Evolutionary conservation across 345 rosid genomes (phyloP).

Genomic region (Dovyalis caffra): DNA sequence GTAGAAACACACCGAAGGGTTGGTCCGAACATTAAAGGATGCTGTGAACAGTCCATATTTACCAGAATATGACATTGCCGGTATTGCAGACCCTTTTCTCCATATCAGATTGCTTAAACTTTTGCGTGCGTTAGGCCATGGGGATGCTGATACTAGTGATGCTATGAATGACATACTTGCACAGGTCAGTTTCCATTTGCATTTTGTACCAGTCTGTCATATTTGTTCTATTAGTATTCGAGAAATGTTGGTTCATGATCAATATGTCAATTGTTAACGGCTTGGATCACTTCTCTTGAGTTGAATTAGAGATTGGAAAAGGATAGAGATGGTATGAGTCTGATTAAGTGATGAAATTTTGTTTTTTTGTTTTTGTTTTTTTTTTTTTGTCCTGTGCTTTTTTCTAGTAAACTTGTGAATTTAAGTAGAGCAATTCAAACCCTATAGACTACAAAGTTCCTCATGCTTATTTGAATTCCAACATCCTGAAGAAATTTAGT

Average conservation of each 20-base stretch:
- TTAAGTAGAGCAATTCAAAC: background rate
- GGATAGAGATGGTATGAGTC: background rate
- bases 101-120: slow-evolving; percentile 94
- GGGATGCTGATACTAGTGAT: slow-evolving; percentile 95
- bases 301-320: background rate
- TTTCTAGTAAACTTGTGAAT: background rate
- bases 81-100: slow-evolving; percentile 96
- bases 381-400: background rate
- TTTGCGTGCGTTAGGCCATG: slow-evolving; percentile 84
- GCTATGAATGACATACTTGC: slow-evolving; percentile 98
- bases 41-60: slow-evolving; percentile 87
- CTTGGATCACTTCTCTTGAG: background rate
- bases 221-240: background rate
- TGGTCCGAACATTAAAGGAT: slow-evolving; percentile 86
- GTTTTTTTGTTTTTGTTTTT: background rate
- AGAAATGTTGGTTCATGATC: background rate
- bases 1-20: slow-evolving; percentile 87
- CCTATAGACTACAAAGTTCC: background rate
- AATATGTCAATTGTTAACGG: background rate
- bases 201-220: slow-evolving; percentile 11
- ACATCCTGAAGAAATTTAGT: background rate
- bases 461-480: background rate
- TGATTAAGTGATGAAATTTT: background rate
- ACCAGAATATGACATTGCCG: slow-evolving; percentile 98
- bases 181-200: slow-evolving; percentile 57